These are phyloP conservation scores for Fraxinus nigra DNA, from an alignment of 305 asterid species.

Conservation along the genomic window DNA sequence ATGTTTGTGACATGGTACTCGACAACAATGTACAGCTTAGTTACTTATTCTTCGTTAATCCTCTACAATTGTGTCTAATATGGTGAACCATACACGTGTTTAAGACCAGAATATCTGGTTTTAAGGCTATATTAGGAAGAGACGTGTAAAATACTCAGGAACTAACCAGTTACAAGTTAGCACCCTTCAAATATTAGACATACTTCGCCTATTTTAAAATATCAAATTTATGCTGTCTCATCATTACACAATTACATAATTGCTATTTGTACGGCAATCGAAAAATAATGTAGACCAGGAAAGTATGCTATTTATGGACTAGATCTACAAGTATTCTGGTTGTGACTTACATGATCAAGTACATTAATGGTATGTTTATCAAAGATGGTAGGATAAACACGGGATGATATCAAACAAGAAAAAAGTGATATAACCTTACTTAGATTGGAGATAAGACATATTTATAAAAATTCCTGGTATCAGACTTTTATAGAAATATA, in stretches of 20 bases:
- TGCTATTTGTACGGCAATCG: not conserved
- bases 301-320: not conserved
- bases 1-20: not conserved
- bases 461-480: not conserved
- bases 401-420: not conserved
- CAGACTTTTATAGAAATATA: not conserved
- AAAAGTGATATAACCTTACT: not conserved
- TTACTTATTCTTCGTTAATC: not conserved
- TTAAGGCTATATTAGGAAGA: slow-evolving; percentile 35
- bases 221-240: not conserved
- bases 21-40: not conserved
- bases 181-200: slow-evolving; percentile 19
- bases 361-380: not conserved
- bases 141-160: slow-evolving; percentile 25
- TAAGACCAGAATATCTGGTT: slow-evolving; percentile 35
- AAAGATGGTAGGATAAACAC: not conserved
- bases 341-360: not conserved
- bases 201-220: not conserved
- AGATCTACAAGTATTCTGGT: not conserved
- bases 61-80: not conserved
- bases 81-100: slow-evolving; percentile 6
- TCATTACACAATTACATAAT: not conserved
- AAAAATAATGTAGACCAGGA: not conserved
- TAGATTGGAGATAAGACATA: not conserved
- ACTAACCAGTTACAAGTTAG: slow-evolving; percentile 24